Base-by-base conservation (phyloP, 176 grass and related monocot species). In the Cymbopogon citratus region DNA sequence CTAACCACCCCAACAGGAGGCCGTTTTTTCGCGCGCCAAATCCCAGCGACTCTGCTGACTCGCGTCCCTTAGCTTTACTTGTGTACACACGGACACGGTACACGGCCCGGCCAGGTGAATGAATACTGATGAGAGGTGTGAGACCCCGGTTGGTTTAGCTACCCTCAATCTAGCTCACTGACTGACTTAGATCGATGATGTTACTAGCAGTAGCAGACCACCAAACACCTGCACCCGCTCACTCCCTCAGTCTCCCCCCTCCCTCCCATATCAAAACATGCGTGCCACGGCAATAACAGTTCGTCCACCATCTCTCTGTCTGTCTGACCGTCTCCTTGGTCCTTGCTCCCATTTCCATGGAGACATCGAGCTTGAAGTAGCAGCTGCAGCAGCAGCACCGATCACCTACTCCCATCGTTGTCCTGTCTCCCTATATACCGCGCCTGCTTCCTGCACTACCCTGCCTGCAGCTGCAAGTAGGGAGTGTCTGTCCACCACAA, bases 91-190 rank as follows among this genome's bases (percentile, higher is more conserved):
- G n/a, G 12, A 12, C 39, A 33, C 1, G 3, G 31, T 1, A 1
- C 31, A 2, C 52, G 2, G 41, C 36, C 38, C 38, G 38, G 18
- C 26, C 18, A 31, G 75, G 56, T 7, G 35, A 36, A 13, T 7
- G 35, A 36, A 13, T 8, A 13, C 27, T 3, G 0, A 1, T 21
- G 15, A 9, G 51, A 6, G 12, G 6, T 3, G 0, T 21, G 15
- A 5, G 56, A 64, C 21, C 27, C 16, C 10, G 24, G 87, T 80
- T 84, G 21, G 87, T 41, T 88, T 84, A 88, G 73, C 81, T 35
- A 84, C 87, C 81, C 27, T 60, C 9, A 60, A 75, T 39, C 87
- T 79, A 84, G 61, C 81, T 9, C 19, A 48, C 78, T 13, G 19
- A 0, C 60, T 26, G 60, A 11, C 21, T 59, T 0, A 46, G 43